Evolutionary conservation across 768 basidiomycete species (phyloP), one percentile per base, ranked within the genome.

Genomic region (Galerina marginata): DNA sequence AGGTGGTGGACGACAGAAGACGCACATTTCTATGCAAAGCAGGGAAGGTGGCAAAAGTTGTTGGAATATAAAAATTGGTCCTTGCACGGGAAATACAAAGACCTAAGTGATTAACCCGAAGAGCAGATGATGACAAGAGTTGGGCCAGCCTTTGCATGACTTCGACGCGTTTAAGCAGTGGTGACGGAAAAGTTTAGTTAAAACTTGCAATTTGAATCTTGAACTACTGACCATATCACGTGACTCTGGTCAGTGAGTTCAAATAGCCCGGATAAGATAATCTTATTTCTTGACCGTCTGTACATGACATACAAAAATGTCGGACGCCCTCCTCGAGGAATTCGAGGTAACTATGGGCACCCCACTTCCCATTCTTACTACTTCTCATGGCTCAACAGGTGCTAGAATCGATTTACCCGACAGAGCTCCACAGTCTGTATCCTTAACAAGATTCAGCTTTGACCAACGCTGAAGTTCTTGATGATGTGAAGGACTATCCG

Each of bases 371-470:
- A 62, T 62, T 63, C 36, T 14, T 37, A 62, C 20, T 42, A 48
- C 40, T 48, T 51, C 20, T 47, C 43, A 16, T 68, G 29, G 29
- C 29, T 33, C 29, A 33, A 33, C 7, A 96, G 91, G 95, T 97
- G 26, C 84, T 98, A 66, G 95, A 96, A 77, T 90, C 94, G 2
- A 99, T 99, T 73, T 99, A 96, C 74, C 94, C 96, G 4, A 90
- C 93, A 65, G 96, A 99, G 75, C 80, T 97, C 59, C 84, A 90
- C 69, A 91, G 96, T 97, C 79, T 71, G 95, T 91, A 64, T 66
- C 68, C 65, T 68, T 70, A 69, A 71, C 68, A 61, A 63, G 71
- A 65, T 68, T 66, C 64, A 66, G 65, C 63, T 69, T 70, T 62
- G 58, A 56, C 69, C 65, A 59, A 54, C 56, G 74, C 84, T 88